phyloP scores from a whole-genome alignment of 129 eudicot genomes.

The Gnaphalium uliginosum region DNA sequence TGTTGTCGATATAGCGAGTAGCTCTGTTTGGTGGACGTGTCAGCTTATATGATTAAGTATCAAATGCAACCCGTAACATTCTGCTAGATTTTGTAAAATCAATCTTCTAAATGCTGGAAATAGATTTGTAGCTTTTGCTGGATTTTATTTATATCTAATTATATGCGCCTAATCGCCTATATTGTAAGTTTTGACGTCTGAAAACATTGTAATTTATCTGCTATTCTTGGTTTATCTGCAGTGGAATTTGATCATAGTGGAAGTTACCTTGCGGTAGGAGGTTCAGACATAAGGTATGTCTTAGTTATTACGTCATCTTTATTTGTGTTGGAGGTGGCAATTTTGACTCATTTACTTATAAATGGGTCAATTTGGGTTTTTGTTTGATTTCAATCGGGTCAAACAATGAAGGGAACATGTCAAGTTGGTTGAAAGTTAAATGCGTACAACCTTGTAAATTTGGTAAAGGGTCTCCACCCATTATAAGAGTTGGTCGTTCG shows the following conservation, averaged over 20 bases:
- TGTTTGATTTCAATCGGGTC: not conserved
- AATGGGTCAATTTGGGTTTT: not conserved
- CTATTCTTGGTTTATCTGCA: conserved; percentile 37
- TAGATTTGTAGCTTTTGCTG: not conserved
- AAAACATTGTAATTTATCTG: conserved; percentile 8
- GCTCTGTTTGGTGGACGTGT: not conserved
- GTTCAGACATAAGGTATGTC: conserved; percentile 83
- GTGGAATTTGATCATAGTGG: conserved; percentile 98
- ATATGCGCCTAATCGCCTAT: not conserved
- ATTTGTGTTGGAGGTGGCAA: conserved; percentile 3
- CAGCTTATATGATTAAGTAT: conserved; percentile 9
- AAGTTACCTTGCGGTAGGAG: conserved; percentile 88
- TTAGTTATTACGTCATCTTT: not conserved
- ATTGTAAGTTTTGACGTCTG: not conserved
- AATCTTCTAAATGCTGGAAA: not conserved
- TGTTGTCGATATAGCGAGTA: not conserved
- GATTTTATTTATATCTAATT: not conserved
- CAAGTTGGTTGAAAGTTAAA: not conserved
- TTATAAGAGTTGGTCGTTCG: not conserved
- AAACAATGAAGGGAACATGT: not conserved
- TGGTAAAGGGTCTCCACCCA: not conserved
- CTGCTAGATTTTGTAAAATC: conserved; percentile 4
- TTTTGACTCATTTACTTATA: not conserved
- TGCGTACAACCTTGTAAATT: not conserved
- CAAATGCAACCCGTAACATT: not conserved